These are phyloP conservation scores for Smallanthus sonchifolius DNA, from an alignment of 129 eudicot species.

Conservation along the genomic window DNA sequence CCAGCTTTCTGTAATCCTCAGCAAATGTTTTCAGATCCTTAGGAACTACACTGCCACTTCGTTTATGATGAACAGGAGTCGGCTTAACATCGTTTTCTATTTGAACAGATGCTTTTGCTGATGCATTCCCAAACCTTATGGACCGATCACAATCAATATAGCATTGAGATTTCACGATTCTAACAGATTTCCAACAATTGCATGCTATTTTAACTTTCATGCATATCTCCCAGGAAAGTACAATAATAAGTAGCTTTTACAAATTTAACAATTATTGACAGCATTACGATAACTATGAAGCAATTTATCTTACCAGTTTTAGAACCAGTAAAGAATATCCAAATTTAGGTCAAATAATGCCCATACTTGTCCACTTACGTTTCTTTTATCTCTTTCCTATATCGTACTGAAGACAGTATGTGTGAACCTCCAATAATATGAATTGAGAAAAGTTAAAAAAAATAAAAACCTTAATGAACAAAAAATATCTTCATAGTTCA, in stretches of 20 bases:
- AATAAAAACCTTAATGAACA: background rate
- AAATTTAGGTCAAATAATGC: background rate
- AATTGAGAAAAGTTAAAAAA: background rate
- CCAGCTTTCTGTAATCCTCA: constrained; percentile 88
- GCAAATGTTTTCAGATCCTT: constrained; percentile 91
- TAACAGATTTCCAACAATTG: background rate
- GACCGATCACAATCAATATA: background rate
- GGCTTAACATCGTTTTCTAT: constrained; percentile 42
- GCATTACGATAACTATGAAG: background rate
- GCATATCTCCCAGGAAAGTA: background rate
- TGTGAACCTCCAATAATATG: too few relatives aligned
- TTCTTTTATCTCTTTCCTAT: too few relatives aligned
- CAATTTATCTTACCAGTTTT: background rate
- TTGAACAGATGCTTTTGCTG: constrained; percentile 45
- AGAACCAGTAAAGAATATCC: background rate
- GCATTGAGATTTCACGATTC: background rate
- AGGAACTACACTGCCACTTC: constrained; percentile 56
- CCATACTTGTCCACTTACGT: too few relatives aligned
- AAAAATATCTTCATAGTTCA: background rate
- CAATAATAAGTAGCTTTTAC: too few relatives aligned
- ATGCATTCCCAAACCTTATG: constrained; percentile 73
- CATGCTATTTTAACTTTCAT: background rate
- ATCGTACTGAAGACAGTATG: too few relatives aligned
- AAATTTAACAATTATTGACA: background rate
- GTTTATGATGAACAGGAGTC: constrained; percentile 44